Evolutionary conservation across 306 rosid genomes (phyloP).

Genomic region (Canavalia ensiformis): DNA sequence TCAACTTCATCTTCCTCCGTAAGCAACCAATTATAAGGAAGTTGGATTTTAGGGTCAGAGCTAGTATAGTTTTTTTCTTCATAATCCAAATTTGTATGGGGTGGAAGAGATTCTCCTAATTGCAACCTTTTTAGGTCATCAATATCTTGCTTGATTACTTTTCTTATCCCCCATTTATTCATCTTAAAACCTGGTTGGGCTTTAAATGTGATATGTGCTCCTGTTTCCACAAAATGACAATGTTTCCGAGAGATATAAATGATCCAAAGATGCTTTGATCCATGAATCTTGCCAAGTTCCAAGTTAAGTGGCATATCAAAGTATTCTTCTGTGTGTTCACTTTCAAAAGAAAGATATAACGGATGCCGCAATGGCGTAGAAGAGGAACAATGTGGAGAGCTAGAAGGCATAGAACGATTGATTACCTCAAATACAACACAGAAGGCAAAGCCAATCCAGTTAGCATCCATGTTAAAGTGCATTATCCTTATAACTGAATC

Average conservation of each 20-base stretch:
- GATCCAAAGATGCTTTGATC: background rate
- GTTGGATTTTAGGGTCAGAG: constrained; percentile 2
- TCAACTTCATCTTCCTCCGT: background rate
- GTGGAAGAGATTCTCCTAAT: background rate
- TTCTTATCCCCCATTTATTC: background rate
- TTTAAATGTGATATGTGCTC: constrained; percentile 23
- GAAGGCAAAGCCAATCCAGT: background rate
- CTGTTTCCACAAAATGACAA: constrained; percentile 34
- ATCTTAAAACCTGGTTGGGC: background rate
- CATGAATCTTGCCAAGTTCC: background rate
- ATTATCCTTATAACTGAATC: background rate
- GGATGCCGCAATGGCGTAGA: background rate
- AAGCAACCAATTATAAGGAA: constrained; percentile 11
- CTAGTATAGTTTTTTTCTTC: background rate
- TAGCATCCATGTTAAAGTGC: background rate
- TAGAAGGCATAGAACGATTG: background rate
- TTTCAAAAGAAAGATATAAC: constrained; percentile 35
- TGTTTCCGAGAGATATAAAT: constrained; percentile 27
- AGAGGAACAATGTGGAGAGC: background rate
- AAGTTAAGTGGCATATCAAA: background rate
- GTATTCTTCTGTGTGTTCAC: constrained; percentile 8
- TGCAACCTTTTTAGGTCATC: background rate
- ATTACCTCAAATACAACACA: background rate
- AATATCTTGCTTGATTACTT: background rate
- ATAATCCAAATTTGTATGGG: too few relatives aligned